Evolutionary conservation across 1,284 basidiomycete genomes (phyloP).

Genomic region (Kalmanozyma brasiliensis): DNA sequence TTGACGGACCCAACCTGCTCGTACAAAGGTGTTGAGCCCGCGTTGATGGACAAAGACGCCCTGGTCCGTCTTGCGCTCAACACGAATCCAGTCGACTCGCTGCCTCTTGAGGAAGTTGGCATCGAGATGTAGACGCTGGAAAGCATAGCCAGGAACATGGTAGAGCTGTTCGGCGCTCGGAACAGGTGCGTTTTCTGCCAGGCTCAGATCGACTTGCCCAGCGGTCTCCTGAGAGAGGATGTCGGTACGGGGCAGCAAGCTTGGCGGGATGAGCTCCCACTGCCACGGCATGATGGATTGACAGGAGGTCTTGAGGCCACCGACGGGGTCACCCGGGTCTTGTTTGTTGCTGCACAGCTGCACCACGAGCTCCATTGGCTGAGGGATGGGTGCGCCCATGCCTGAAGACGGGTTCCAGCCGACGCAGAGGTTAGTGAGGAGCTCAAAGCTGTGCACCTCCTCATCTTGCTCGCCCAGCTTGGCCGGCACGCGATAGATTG

Average conservation of each 20-base stretch:
- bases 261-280: slow-evolving; percentile 49
- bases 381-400: slow-evolving; percentile 25
- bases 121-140: slow-evolving; percentile 47
- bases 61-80: slow-evolving; percentile 41
- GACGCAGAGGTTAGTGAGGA: slow-evolving; percentile 58
- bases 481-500: slow-evolving; percentile 26
- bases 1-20: slow-evolving; percentile 43
- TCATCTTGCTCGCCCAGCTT: slow-evolving; percentile 16
- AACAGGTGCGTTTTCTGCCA: slow-evolving; percentile 30
- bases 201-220: slow-evolving; percentile 3
- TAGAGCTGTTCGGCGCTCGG: slow-evolving; percentile 47
- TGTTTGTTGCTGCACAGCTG: slow-evolving; percentile 30
- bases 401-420: slow-evolving; percentile 48
- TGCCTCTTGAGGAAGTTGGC: slow-evolving; percentile 30
- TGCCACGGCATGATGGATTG: slow-evolving; percentile 46
- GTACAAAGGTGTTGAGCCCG: slow-evolving; percentile 42
- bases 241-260: slow-evolving; percentile 36
- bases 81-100: slow-evolving; percentile 45
- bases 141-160: slow-evolving; percentile 39
- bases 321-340: slow-evolving; percentile 31
- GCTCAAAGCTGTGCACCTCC: slow-evolving; percentile 45
- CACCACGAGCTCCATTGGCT: slow-evolving; percentile 48
- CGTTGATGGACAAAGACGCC: slow-evolving; percentile 29
- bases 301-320: slow-evolving; percentile 18
- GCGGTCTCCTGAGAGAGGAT: slow-evolving; percentile 14